Conservation (phyloP, 78 protist genomes). For the Pelomyxa schiedti region DNA sequence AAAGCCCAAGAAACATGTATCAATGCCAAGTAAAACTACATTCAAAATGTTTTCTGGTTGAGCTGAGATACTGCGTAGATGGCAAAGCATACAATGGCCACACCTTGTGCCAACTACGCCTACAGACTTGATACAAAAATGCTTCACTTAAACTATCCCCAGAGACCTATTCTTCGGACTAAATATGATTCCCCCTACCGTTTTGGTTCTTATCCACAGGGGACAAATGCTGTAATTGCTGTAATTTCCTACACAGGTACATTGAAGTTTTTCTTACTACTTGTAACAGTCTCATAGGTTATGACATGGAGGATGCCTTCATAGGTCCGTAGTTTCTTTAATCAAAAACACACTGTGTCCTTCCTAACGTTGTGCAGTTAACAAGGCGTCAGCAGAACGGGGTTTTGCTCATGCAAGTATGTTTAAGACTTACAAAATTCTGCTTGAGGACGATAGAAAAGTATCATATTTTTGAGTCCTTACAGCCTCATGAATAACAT, state of each 20-base stretch:
- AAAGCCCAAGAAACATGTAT: constrained; percentile 97
- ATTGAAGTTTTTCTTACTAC: no score
- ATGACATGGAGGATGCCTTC: constrained; percentile 78
- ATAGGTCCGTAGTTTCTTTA: no score
- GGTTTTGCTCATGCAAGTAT: constrained; percentile 86
- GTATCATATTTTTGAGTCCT: no score
- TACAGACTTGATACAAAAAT: constrained; percentile 91
- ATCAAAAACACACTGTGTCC: constrained; percentile 77
- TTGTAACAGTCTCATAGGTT: no score
- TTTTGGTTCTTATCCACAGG: constrained; percentile 87
- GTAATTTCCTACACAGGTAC: constrained; percentile 96
- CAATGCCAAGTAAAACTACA: no score
- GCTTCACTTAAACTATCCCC: constrained; percentile 74
- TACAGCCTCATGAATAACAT: no score
- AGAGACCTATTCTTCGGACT: constrained; percentile 43
- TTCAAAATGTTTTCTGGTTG: no score
- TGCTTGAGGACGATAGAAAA: background rate
- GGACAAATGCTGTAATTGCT: constrained; percentile 93
- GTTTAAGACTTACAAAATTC: constrained; percentile 23
- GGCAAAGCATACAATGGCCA: constrained; percentile 97
- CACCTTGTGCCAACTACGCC: constrained; percentile 54
- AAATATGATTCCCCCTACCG: constrained; percentile 28
- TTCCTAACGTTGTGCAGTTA: no score
- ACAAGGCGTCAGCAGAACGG: constrained; percentile 86
- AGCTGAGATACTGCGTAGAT: no score